Percentiles rank a stretch among this genome's conserved stretches.
Conservation (phyloP, 805 yeast species). For the Yueomyces sp. region DNA sequence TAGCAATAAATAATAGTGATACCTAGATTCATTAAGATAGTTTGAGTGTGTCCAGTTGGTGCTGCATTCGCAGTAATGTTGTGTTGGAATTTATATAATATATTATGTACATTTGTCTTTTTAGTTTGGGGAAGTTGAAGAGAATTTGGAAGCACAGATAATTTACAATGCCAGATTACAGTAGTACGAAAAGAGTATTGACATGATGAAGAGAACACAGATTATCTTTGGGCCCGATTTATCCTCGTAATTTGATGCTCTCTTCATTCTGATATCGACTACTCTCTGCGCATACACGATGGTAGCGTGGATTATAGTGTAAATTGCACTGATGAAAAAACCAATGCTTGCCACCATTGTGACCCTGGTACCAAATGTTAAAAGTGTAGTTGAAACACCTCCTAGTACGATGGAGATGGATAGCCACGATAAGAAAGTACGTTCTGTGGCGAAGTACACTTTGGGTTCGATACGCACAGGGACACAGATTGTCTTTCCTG, state of each 20-base stretch:
- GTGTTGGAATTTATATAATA: no score
- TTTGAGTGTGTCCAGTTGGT: no score
- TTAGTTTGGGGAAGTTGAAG: background rate
- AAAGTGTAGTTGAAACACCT: conserved; percentile 75
- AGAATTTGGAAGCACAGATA: no score
- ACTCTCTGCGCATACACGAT: conserved; percentile 73
- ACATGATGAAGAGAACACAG: conserved; percentile 58
- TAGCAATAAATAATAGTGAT: no score
- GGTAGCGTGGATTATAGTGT: conserved; percentile 61
- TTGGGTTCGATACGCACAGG: conserved; percentile 97
- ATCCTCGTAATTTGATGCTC: conserved; percentile 78
- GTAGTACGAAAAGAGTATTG: conserved; percentile 49
- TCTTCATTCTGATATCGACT: conserved; percentile 65
- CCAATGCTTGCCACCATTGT: conserved; percentile 76
- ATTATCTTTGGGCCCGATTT: conserved; percentile 74
- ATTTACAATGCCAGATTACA: conserved; percentile 18
- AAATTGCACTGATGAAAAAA: conserved; percentile 68
- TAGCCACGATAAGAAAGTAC: conserved; percentile 89
- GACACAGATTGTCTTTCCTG: conserved; percentile 78
- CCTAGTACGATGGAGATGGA: conserved; percentile 81
- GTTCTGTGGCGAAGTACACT: conserved; percentile 96
- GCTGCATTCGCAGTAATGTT: no score
- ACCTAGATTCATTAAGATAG: no score
- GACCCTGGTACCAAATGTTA: conserved; percentile 69
- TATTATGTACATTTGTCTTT: no score